Evolutionary conservation across 1,139 yeast species (phyloP), one percentile per base, ranked within the genome.

Genomic region (Zygosaccharomyces pseudobailii): DNA sequence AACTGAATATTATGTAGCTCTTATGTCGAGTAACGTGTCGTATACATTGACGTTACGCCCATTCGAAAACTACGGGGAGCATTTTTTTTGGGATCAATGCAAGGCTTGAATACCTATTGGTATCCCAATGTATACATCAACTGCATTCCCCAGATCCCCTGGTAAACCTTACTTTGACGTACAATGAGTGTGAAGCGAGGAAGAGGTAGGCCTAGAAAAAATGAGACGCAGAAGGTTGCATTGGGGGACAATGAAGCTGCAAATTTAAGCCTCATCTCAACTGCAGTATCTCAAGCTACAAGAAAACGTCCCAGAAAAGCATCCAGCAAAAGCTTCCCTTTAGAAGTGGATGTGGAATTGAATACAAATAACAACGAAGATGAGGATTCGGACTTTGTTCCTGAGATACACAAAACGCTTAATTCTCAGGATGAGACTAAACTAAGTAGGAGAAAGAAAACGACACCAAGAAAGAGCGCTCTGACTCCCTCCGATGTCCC

Each of bases 351-450:
- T 13, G 17, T 23, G 4, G 45, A 33, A 9, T 37, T 25, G 40
- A 24, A 28, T 22, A 45, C 34, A 34, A 44, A 48, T 37, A 45
- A 27, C 8, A 45, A 47, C 19, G 53, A 40, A 5, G 48, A 31
- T 6, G 47, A 40, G 25, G 40, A 46, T 8, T 25, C 30, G 5
- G 48, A 45, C 28, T 48, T 45, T 37, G 43, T 48, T 8, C 47
- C 51, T 5, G 51, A 47, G 30, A 50, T 49, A 3, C 56, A 47
- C 1, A 54, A 52, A 24, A 58, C 48, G 28, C 39, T 42, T 33
- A 49, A 54, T 31, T 52, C 47, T 10, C 53, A 51, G 24, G 53
- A 48, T 22, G 31, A 33, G 36, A 24, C 13, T 6, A 43, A 43
- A 25, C 36, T 32, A 8, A 43, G 24, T 22, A 41, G 32, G 19